Base-by-base conservation (phyloP, 371 early-diverging fungal genomes). In the Rhizopus sp. region DNA sequence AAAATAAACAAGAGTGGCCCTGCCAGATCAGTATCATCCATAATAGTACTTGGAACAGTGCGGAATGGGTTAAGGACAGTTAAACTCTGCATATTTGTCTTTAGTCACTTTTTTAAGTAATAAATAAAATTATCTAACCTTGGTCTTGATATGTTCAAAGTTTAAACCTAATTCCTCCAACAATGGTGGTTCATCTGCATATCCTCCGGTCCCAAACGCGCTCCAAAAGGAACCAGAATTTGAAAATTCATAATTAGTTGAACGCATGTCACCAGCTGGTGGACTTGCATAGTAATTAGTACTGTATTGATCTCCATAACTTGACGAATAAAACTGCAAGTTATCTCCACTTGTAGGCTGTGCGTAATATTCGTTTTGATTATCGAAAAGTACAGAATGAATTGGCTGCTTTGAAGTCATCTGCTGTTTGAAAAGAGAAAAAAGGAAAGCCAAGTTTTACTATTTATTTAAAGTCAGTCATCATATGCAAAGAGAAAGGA, bases 21-120 rank as follows among this genome's bases (percentile, higher is more conserved):
- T 5, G 94, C 94, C 66, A 98, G 80, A 72, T 98, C 98, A 4
- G 96, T 84, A 66, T 98, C 94, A 53, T 91, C 92, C 88, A 97
- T 94, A 55, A 97, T 93, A 42, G 94, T 79, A 32, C 86, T 83
- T 57, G 95, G 94, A n/a, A 95, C 85, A 10, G 84, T 83, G 50
- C 86, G 82, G 54, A 96, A 85, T 5, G 96, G 96, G 69, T 96
- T 95, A 53, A 98, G 77, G 2, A 95, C 98, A 3, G 93, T 80
- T 50, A 95, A 67, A 13, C 91, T 89, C 85, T 89, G 60, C 13
- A 38, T 7, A 0, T 23, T 23, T 23, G 23, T 23, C 23, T 23
- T 23, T 23, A 17, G 29, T 29, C 2, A 13, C 13, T 5, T 47
- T 15, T 31, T 5, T 12, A 33, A 33, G n/a, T n/a, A 31, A 29